These are phyloP conservation scores for Nakazawaea siamensis DNA, from an alignment of 805 yeast species.

Conservation along the genomic window DNA sequence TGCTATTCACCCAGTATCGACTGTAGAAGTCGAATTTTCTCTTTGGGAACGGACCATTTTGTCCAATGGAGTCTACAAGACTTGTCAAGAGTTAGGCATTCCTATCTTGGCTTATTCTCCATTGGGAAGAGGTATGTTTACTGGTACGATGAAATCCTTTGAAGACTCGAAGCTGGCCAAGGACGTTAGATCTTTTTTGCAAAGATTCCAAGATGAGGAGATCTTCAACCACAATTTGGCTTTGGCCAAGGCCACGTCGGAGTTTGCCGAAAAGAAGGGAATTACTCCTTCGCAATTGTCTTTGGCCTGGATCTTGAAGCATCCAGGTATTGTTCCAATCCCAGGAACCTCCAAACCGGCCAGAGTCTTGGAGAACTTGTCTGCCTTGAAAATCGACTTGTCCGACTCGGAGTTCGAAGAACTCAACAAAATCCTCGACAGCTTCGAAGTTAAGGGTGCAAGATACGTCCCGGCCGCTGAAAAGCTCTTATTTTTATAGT, in stretches of 20 bases:
- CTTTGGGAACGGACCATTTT: constrained; percentile 57
- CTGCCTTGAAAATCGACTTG: constrained; percentile 28
- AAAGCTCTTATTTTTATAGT: too few species aligned
- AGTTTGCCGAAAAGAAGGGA: constrained; percentile 36
- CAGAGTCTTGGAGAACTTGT: constrained; percentile 56
- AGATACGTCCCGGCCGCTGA: constrained; percentile 16
- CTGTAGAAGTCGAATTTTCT: constrained; percentile 76
- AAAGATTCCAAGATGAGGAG: neutral
- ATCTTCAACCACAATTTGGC: constrained; percentile 1
- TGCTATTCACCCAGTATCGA: constrained; percentile 46
- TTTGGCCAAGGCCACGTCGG: constrained; percentile 38
- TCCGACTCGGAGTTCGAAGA: constrained; percentile 47
- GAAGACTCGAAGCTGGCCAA: constrained; percentile 20
- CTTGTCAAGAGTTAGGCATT: constrained; percentile 49
- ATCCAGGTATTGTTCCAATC: constrained; percentile 58
- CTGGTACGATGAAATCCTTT: constrained; percentile 45
- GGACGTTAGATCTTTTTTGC: neutral
- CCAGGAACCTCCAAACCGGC: constrained; percentile 63
- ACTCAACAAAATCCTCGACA: constrained; percentile 36
- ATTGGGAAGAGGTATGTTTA: constrained; percentile 67
- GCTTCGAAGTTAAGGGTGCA: constrained; percentile 40
- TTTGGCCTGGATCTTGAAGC: constrained; percentile 54
- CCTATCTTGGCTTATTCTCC: constrained; percentile 82
- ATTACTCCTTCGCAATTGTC: constrained; percentile 63
- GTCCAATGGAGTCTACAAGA: constrained; percentile 53